Percentiles rank a stretch among this genome's conserved stretches.
phyloP scores from a whole-genome alignment of 164 flowering plant species.

The Platanus orientalis region DNA sequence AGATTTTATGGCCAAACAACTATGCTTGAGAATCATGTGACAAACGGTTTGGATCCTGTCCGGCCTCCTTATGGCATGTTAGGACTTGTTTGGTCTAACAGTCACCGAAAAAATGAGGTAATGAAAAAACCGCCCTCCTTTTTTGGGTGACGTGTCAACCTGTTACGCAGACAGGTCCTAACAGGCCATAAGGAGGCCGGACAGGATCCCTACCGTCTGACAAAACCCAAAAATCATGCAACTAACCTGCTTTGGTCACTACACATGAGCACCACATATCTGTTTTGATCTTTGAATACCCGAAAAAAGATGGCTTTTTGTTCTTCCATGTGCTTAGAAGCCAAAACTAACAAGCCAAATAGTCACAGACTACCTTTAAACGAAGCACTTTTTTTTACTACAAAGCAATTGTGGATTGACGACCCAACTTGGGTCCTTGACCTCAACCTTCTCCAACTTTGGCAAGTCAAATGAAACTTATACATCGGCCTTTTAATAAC shows the following conservation, averaged over 20 bases:
- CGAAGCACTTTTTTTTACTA: conserved; percentile 34
- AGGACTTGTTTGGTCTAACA: no score
- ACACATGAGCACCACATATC: conserved; percentile 55
- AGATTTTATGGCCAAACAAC: no score
- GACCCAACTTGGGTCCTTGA: conserved; percentile 34
- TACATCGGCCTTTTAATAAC: conserved; percentile 39
- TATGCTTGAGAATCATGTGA: no score
- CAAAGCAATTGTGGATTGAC: conserved; percentile 42
- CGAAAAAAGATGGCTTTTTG: conserved; percentile 55
- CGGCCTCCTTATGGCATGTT: no score
- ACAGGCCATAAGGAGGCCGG: no score
- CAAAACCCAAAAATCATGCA: no score
- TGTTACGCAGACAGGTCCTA: no score
- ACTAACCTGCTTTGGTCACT: conserved; percentile 63
- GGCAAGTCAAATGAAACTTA: conserved; percentile 39
- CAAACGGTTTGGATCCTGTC: no score
- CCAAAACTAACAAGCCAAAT: conserved; percentile 51
- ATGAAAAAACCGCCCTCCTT: no score
- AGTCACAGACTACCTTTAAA: conserved; percentile 47
- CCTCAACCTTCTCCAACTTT: conserved; percentile 33
- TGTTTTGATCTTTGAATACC: conserved; percentile 38
- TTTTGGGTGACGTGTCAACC: no score
- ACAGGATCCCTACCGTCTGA: no score
- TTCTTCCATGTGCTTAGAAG: conserved; percentile 46
- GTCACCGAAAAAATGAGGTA: no score